Conservation (phyloP, 2,329 filamentous ascomycete species). For the Colletotrichum tropicale region DNA sequence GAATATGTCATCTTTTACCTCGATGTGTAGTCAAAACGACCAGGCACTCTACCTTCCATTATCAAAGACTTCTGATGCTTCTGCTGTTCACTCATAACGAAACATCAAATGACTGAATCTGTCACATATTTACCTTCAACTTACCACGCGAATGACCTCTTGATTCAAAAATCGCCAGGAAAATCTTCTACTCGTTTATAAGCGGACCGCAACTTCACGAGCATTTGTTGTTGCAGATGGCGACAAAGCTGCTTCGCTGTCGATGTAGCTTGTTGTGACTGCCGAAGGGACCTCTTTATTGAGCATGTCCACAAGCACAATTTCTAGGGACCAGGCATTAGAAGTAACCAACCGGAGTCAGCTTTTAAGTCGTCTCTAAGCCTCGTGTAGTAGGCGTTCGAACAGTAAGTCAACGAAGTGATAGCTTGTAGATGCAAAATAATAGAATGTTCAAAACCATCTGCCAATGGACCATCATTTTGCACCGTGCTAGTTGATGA, state of each 20-base stretch:
- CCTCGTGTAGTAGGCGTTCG: background rate
- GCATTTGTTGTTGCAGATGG: background rate
- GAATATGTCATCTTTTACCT: background rate
- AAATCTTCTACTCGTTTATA: background rate
- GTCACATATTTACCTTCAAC: background rate
- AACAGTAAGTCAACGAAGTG: background rate
- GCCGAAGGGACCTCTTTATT: background rate
- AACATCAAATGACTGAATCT: background rate
- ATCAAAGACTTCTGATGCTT: background rate
- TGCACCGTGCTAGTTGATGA: background rate
- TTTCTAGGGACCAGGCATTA: background rate
- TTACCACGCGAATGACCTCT: background rate
- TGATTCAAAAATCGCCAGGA: background rate
- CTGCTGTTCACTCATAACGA: background rate
- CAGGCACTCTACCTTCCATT: background rate
- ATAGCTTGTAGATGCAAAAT: background rate
- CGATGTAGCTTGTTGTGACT: background rate
- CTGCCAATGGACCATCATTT: background rate
- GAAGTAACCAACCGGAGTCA: background rate
- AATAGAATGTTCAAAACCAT: background rate
- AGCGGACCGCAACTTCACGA: rapidly evolving
- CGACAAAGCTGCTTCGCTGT: background rate
- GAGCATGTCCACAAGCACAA: background rate
- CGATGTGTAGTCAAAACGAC: background rate
- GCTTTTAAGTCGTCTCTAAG: background rate